Percentiles rank a stretch among this genome's conserved stretches.
Conservation (phyloP, 495 filamentous ascomycete genomes). For the Trichoderma orchidacearum region DNA sequence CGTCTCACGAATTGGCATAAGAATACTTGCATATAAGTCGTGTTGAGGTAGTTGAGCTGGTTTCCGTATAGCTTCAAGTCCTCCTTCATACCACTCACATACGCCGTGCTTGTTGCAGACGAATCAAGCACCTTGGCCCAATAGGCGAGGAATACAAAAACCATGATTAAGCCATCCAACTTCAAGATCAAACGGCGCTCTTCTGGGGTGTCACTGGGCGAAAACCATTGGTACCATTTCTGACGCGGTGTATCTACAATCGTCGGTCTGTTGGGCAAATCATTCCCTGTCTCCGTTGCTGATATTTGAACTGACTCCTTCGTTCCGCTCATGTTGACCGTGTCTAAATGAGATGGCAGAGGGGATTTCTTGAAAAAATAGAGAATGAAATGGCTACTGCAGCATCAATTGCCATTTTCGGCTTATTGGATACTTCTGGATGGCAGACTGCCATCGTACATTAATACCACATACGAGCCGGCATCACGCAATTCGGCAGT, state of each 20-base stretch:
- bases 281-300: not conserved
- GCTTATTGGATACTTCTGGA: no score
- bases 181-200: not conserved
- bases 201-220: not conserved
- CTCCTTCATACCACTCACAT: constrained; percentile 36
- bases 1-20: not conserved
- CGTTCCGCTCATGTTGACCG: no score
- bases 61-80: constrained; percentile 30
- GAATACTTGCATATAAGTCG: constrained; percentile 15
- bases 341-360: no score
- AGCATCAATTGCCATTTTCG: no score
- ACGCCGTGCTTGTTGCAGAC: constrained; percentile 13
- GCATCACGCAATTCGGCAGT: no score
- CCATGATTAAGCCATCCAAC: not conserved
- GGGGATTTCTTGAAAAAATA: no score
- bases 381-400: no score
- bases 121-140: not conserved
- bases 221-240: not conserved
- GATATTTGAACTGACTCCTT: no score
- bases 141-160: not conserved
- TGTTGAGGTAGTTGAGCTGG: constrained; percentile 26
- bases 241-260: not conserved
- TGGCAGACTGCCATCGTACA: no score
- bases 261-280: not conserved
- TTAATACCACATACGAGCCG: no score